These are phyloP conservation scores for Macrolepiota albuminosa DNA, from an alignment of 768 basidiomycete genomes.

Conservation along the genomic window DNA sequence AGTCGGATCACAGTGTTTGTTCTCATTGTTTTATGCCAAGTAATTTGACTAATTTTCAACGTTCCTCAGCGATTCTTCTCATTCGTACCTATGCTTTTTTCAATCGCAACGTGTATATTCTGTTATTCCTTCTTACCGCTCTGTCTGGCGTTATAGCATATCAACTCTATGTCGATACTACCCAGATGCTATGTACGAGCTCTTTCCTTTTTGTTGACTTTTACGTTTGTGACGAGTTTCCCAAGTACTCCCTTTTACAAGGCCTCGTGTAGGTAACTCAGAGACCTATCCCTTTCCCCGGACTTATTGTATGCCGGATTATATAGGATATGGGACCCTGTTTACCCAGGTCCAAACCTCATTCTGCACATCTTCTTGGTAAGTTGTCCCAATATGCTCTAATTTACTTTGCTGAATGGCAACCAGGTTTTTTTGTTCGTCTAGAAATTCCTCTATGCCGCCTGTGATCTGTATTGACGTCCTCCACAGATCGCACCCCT, in stretches of 20 bases:
- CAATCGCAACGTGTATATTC: constrained; percentile 67
- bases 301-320: not conserved
- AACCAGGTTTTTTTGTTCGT: constrained; percentile 55
- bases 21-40: constrained; percentile 1
- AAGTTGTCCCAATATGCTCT: constrained; percentile 12
- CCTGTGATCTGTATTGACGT: constrained; percentile 10
- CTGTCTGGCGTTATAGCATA: constrained; percentile 74
- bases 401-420: not conserved
- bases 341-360: constrained; percentile 77
- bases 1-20: constrained; percentile 72
- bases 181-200: constrained; percentile 65
- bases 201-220: not conserved
- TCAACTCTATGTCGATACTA: constrained; percentile 75
- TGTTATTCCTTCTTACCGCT: constrained; percentile 58
- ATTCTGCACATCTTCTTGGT: constrained; percentile 81
- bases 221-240: constrained; percentile 2
- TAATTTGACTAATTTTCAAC: constrained; percentile 2
- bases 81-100: constrained; percentile 87
- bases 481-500: constrained; percentile 68
- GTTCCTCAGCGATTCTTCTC: constrained; percentile 59
- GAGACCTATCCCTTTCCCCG: not conserved
- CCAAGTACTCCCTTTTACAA: constrained; percentile 61
- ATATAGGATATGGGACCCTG: constrained; percentile 60
- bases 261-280: constrained; percentile 44
- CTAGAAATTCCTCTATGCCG: not conserved